Percentiles rank a stretch among this genome's conserved stretches.
phyloP scores from a whole-genome alignment of 2,329 filamentous ascomycete species.

The Diaporthe citri region DNA sequence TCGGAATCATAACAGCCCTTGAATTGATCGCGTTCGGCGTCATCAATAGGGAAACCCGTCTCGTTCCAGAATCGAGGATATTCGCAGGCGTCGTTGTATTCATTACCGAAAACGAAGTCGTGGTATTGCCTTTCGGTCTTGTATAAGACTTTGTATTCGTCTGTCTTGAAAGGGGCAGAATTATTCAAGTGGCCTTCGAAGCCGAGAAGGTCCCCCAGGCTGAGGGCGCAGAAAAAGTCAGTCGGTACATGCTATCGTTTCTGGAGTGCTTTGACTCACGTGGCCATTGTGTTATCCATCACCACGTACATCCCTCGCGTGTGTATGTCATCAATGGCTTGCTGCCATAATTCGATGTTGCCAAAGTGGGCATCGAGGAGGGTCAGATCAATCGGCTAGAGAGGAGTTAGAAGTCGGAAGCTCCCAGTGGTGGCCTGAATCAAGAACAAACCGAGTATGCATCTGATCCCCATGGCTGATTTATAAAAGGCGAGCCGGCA shows the following conservation, averaged over 20 bases:
- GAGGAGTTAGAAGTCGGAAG: constrained; percentile 41
- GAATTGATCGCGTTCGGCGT: constrained; percentile 59
- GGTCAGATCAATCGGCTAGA: constrained; percentile 67
- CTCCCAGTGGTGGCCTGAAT: not conserved
- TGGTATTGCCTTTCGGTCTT: constrained; percentile 66
- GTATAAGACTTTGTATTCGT: constrained; percentile 70
- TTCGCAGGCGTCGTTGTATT: constrained; percentile 64
- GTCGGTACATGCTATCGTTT: not conserved
- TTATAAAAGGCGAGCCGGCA: constrained; percentile 71
- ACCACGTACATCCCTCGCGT: constrained; percentile 73
- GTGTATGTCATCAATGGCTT: constrained; percentile 70
- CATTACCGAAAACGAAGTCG: constrained; percentile 68
- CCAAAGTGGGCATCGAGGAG: constrained; percentile 73
- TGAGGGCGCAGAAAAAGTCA: constrained; percentile 43
- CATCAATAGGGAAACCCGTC: constrained; percentile 63
- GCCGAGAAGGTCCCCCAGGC: constrained; percentile 72
- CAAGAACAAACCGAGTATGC: constrained; percentile 57
- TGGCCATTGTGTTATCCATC: constrained; percentile 74
- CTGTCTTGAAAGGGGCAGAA: constrained; percentile 65
- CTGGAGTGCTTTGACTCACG: constrained; percentile 53
- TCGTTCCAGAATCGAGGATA: constrained; percentile 74
- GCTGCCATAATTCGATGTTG: constrained; percentile 67
- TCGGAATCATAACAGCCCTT: constrained; percentile 72
- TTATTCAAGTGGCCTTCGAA: constrained; percentile 72
- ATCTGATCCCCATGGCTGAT: constrained; percentile 72